These are phyloP conservation scores for Paraleonurus japonicus DNA, from an alignment of 257 asterid genomes.

Conservation along the genomic window DNA sequence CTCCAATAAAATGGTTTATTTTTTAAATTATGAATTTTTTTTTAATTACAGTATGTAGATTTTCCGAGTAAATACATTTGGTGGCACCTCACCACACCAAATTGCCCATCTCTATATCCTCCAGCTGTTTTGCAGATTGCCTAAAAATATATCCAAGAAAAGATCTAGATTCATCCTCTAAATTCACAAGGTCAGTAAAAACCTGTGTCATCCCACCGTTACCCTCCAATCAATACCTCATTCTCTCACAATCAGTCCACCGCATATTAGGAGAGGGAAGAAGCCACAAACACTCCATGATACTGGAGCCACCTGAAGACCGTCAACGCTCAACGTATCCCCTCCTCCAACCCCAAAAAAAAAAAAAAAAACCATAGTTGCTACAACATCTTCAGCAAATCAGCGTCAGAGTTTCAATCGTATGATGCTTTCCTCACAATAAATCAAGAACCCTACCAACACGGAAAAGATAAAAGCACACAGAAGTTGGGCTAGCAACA, in stretches of 20 bases:
- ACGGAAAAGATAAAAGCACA: conserved; percentile 3
- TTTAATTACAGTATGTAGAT: background rate
- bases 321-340: background rate
- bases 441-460: conserved; percentile 8
- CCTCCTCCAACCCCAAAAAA: background rate
- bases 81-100: background rate
- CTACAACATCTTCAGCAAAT: background rate
- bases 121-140: background rate
- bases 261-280: background rate
- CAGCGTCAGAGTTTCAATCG: background rate
- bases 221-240: conserved; percentile 10
- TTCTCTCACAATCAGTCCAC: background rate
- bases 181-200: background rate
- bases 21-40: background rate
- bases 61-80: conserved; percentile 8
- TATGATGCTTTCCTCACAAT: background rate
- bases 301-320: background rate
- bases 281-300: background rate
- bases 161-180: background rate
- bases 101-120: background rate
- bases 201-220: background rate
- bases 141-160: background rate
- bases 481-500: conserved; percentile 17
- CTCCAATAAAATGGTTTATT: background rate
- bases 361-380: background rate